Evolutionary conservation across 1,139 yeast species (phyloP).

Genomic region (Yamadazyma diddensiae): DNA sequence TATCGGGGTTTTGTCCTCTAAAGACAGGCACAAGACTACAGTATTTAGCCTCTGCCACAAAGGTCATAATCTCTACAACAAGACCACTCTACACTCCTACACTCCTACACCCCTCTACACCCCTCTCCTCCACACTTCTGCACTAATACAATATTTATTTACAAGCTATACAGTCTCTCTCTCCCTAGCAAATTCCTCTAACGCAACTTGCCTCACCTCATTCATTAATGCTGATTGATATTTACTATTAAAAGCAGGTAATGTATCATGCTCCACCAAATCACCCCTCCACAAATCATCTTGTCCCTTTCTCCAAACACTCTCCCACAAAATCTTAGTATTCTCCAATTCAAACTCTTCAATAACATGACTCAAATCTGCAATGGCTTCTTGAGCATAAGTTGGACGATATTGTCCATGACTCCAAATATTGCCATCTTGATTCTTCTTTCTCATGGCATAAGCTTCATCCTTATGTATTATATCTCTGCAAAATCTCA

Average conservation of each 20-base stretch:
- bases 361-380: slow-evolving; percentile 73
- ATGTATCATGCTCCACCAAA: slow-evolving; percentile 53
- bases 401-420: slow-evolving; percentile 88
- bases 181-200: slow-evolving; percentile 25
- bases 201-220: slow-evolving; percentile 47
- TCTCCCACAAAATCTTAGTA: slow-evolving; percentile 73
- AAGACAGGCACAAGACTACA: no score
- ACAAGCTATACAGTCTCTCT: no score
- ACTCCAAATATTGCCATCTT: slow-evolving; percentile 80
- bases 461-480: slow-evolving; percentile 58
- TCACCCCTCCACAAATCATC: slow-evolving; percentile 59
- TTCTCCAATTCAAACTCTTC: slow-evolving; percentile 54
- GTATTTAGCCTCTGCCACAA: no score
- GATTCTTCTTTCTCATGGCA: slow-evolving; percentile 66
- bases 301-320: slow-evolving; percentile 82
- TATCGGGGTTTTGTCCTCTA: no score
- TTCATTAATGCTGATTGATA: slow-evolving; percentile 64
- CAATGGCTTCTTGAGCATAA: slow-evolving; percentile 86
- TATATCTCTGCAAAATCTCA: slow-evolving; percentile 71
- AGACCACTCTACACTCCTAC: no score
- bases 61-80: no score
- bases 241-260: slow-evolving; percentile 63
- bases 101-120: slow-evolving; percentile 1
- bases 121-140: no score
- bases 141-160: no score